These are phyloP conservation scores for Angomonas deanei DNA, from an alignment of 208 protist species.

Conservation along the genomic window DNA sequence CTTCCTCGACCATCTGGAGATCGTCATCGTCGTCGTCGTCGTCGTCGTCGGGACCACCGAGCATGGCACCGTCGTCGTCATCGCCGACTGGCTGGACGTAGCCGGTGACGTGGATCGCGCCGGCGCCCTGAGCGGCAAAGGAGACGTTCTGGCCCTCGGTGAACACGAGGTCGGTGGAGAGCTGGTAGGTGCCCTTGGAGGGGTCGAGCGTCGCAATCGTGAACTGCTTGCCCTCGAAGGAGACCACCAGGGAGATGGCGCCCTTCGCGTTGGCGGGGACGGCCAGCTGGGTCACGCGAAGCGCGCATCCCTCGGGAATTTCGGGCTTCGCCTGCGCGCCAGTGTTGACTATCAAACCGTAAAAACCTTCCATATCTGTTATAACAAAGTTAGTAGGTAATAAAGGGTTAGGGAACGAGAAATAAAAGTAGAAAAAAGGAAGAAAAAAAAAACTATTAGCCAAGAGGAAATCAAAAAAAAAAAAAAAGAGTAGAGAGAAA, in stretches of 20 bases:
- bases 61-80: constrained; percentile 48
- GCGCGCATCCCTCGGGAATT: constrained; percentile 75
- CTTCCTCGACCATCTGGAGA: constrained; percentile 26
- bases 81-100: constrained; percentile 82
- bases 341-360: constrained; percentile 65
- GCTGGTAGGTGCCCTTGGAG: constrained; percentile 74
- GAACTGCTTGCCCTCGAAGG: constrained; percentile 85
- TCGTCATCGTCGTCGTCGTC: constrained; percentile 47
- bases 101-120: constrained; percentile 74
- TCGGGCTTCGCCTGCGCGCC: constrained; percentile 81
- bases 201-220: constrained; percentile 85
- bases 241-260: constrained; percentile 64
- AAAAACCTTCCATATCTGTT: constrained; percentile 84
- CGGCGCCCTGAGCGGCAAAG: constrained; percentile 66
- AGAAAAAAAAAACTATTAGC: background rate
- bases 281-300: constrained; percentile 85
- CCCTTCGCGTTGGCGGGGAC: constrained; percentile 73
- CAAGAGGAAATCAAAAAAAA: background rate
- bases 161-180: constrained; percentile 83
- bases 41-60: constrained; percentile 27
- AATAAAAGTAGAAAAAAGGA: background rate
- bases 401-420: background rate
- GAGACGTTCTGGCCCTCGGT: constrained; percentile 70
- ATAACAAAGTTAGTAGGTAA: background rate
- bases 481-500: background rate